Base-by-base conservation (phyloP, 1,139 yeast species). In the Yamadazyma sp. region DNA sequence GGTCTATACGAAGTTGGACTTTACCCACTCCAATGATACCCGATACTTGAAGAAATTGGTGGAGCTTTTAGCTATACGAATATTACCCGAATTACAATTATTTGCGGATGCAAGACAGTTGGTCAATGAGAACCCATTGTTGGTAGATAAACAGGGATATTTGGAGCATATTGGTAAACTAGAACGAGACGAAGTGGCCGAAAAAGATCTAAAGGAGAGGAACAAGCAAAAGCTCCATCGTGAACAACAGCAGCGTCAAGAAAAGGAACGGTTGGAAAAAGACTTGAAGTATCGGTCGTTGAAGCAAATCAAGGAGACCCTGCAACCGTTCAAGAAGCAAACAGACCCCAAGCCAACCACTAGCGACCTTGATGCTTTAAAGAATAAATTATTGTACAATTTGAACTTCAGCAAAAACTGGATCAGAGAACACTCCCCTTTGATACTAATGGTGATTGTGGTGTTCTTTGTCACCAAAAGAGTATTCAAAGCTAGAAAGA, bases 51-150 rank as follows among this genome's bases (percentile, higher is more conserved):
- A 43, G 20, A 57, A 61, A 33, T 50, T 68, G 34, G 42, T 61
- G 9, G 67, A 69, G 31, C 56, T 69, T 43, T 62, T 60, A 38
- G 60, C 64, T 7, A 64, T 62, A 46, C 67, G 68, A 43, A 59
- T 69, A 1, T 56, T 68, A 31, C 71, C 73, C 1, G 57, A 57
- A 4, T 46, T 53, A 26, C 57, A 59, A 24, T 46, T 54, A 27
- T 60, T 53, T 36, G 54, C 53, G 2, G 61, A 63, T 31, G 67
- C 75, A 1, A 51, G 43, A 28, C 42, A 40, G 24, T 51, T 69
- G 11, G 52, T 67, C 10, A 47, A 51, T 12, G 53, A 52, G 23
- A 59, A 60, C 36, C 48, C 50, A 1, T 14, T 50, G 1, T 53
- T 53, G 33, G 37, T 44, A 14, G 37, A 42, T 17, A 51, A 53